These are phyloP conservation scores for Penicillium ucsense DNA, from an alignment of 495 filamentous ascomycete species.

Conservation along the genomic window DNA sequence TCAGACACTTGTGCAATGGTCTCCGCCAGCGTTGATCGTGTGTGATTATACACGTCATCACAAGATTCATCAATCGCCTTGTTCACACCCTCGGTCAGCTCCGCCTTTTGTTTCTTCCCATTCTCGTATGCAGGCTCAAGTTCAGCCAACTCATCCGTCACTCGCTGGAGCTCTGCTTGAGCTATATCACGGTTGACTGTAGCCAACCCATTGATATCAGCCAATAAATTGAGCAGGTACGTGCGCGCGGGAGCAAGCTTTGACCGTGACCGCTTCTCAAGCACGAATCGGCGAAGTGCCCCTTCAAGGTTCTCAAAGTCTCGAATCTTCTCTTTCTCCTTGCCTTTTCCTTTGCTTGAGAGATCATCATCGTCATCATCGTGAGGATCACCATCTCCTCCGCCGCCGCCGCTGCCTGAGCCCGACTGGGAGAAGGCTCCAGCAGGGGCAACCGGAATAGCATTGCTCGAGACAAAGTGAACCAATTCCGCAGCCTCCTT, in stretches of 20 bases:
- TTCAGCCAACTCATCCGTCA: conserved; percentile 67
- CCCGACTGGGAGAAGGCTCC: conserved; percentile 40
- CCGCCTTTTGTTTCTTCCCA: conserved; percentile 70
- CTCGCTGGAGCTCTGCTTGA: conserved; percentile 74
- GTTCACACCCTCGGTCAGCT: conserved; percentile 74
- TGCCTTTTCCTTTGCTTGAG: conserved; percentile 72
- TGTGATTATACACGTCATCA: conserved; percentile 73
- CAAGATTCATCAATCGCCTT: conserved; percentile 75
- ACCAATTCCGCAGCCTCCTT: conserved; percentile 90
- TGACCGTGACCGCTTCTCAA: conserved; percentile 89
- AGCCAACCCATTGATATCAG: conserved; percentile 73
- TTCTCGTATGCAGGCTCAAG: conserved; percentile 78
- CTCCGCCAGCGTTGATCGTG: conserved; percentile 57
- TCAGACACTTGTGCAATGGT: conserved; percentile 70
- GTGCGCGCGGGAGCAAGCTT: conserved; percentile 95
- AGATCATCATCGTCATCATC: conserved; percentile 51
- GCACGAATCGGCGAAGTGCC: conserved; percentile 82
- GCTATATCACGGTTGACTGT: conserved; percentile 82
- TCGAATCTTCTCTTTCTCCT: conserved; percentile 74
- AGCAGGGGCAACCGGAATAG: conserved; percentile 63
- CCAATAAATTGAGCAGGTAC: conserved; percentile 87
- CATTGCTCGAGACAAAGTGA: conserved; percentile 95
- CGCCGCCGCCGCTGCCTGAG: conserved; percentile 44
- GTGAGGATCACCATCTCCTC: conserved; percentile 39
- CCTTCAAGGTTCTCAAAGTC: conserved; percentile 87